Evolutionary conservation across 1,284 basidiomycete genomes (phyloP).

Genomic region (Pterulicium gracile): DNA sequence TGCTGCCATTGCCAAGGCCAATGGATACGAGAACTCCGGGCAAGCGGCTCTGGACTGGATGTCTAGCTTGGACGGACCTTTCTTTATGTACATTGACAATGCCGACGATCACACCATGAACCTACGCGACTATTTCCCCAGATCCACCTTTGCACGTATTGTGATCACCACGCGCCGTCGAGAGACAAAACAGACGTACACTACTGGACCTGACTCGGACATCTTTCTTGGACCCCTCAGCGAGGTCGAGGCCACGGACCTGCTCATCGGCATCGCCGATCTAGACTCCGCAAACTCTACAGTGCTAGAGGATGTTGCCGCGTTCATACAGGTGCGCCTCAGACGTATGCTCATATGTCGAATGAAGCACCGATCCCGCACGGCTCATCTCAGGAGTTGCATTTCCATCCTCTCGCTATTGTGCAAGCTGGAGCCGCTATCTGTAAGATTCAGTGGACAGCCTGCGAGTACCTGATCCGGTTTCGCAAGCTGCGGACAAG

Average conservation of each 20-base stretch:
- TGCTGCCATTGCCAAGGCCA: neutral
- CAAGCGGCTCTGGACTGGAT: neutral
- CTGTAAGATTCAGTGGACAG: neutral
- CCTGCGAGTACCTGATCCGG: neutral
- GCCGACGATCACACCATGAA: too few relatives aligned
- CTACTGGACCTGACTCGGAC: neutral
- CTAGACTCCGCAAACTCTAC: too few relatives aligned
- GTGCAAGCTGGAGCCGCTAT: neutral
- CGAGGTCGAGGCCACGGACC: neutral
- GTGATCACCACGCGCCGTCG: neutral
- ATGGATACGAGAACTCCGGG: neutral
- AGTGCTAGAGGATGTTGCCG: neutral
- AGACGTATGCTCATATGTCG: too few relatives aligned
- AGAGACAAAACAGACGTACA: neutral
- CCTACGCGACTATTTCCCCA: neutral
- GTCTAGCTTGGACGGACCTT: neutral
- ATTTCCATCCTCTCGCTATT: neutral
- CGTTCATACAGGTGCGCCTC: neutral
- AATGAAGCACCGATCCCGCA: too few relatives aligned
- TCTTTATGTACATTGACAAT: neutral
- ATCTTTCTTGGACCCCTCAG: neutral
- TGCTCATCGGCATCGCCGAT: neutral
- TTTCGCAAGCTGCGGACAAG: neutral
- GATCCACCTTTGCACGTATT: neutral
- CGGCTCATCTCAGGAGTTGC: neutral